These are phyloP conservation scores for Candida dubliniensis DNA, from an alignment of 1,139 yeast species.

Conservation along the genomic window DNA sequence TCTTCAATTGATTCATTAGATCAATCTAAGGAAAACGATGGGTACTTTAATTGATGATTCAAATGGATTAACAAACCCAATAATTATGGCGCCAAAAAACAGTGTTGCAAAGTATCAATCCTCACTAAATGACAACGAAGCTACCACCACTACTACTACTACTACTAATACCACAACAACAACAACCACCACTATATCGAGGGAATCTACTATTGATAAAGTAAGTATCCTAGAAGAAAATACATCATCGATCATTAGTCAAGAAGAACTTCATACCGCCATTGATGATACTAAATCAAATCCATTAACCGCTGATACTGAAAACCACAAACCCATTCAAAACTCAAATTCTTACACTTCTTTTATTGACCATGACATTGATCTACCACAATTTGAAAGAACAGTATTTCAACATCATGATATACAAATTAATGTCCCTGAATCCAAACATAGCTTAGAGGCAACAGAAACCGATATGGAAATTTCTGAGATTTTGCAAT, in stretches of 20 bases:
- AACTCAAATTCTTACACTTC: constrained; percentile 2
- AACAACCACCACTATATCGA: background rate
- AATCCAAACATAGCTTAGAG: constrained; percentile 9
- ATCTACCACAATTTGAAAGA: constrained; percentile 9
- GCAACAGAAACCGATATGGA: constrained; percentile 8
- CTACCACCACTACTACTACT: background rate
- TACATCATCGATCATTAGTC: background rate
- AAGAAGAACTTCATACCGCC: constrained; percentile 2
- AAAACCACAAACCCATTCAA: background rate
- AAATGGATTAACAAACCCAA: background rate
- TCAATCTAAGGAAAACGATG: background rate
- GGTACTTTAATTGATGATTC: background rate
- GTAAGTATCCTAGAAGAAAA: background rate
- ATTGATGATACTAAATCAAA: constrained; percentile 1
- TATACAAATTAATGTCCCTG: constrained; percentile 8
- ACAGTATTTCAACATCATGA: constrained; percentile 11
- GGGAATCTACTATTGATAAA: background rate
- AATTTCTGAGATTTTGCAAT: background rate
- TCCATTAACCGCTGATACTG: background rate
- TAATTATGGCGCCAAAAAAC: background rate
- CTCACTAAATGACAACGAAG: background rate
- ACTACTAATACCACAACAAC: background rate
- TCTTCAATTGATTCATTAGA: no score
- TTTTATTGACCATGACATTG: background rate
- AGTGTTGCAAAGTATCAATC: background rate